Evolutionary conservation across 805 yeast genomes (phyloP).

Genomic region (Cyberlindnera meyerae): DNA sequence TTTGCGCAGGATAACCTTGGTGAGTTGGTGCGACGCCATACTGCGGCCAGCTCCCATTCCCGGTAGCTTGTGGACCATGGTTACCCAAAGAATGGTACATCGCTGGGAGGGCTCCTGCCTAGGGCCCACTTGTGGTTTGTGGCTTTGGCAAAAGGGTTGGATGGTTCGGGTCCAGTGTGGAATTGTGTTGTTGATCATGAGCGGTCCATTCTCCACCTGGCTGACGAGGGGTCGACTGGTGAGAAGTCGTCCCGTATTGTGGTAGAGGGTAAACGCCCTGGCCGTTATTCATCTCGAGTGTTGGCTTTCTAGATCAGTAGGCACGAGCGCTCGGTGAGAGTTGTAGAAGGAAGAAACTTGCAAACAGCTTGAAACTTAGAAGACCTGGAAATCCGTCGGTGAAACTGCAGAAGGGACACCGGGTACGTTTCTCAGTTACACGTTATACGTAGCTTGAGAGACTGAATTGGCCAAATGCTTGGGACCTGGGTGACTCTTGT

Average conservation of each 20-base stretch:
- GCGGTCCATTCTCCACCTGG: too few relatives aligned
- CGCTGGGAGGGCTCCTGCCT: slow-evolving; percentile 12
- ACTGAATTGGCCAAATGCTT: too few relatives aligned
- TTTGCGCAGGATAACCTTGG: background rate
- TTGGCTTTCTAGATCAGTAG: too few relatives aligned
- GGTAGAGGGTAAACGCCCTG: background rate
- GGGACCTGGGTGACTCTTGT: too few relatives aligned
- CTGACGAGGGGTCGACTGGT: slow-evolving; percentile 2
- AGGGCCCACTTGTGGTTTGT: slow-evolving; percentile 4
- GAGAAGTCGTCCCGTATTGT: background rate
- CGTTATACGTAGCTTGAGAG: too few relatives aligned
- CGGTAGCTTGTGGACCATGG: slow-evolving; percentile 2
- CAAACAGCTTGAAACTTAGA: too few relatives aligned
- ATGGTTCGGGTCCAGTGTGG: slow-evolving; percentile 7
- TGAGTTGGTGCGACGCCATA: slow-evolving; percentile 9
- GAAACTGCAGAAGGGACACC: too few relatives aligned
- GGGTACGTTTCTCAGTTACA: too few relatives aligned
- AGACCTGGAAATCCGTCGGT: too few relatives aligned
- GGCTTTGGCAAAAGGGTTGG: slow-evolving; percentile 7
- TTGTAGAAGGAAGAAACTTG: too few relatives aligned
- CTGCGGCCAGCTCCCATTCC: slow-evolving; percentile 10
- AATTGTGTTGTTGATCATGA: too few relatives aligned
- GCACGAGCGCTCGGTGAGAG: background rate
- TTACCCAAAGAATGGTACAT: slow-evolving; percentile 14
- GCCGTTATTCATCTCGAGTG: background rate